Conservation (phyloP, 768 basidiomycete species). For the Hebeloma cylindrosporum region DNA sequence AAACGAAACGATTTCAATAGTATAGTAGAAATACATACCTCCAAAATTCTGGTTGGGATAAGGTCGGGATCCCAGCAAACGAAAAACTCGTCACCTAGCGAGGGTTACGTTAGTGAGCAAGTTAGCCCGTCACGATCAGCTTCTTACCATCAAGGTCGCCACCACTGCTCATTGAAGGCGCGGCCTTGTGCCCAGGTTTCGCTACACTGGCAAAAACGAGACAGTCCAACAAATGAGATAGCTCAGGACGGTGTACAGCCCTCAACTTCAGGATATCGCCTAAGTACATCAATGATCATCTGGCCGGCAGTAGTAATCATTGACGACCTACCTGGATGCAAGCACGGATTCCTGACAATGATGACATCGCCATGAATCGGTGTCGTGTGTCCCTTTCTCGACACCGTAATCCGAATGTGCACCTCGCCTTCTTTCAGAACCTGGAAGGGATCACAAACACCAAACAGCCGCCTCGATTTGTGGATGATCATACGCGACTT, state of each 20-base stretch:
- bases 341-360: slow-evolving; percentile 67
- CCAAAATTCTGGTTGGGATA: slow-evolving; percentile 52
- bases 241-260: slow-evolving; percentile 49
- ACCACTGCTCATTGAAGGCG: slow-evolving; percentile 70
- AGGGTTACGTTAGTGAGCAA: background rate
- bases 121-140: background rate
- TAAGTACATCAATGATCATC: slow-evolving; percentile 16
- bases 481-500: slow-evolving; percentile 61
- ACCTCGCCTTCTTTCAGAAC: slow-evolving; percentile 65
- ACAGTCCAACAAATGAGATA: slow-evolving; percentile 63
- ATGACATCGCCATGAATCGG: slow-evolving; percentile 61
- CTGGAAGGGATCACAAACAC: slow-evolving; percentile 66
- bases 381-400: slow-evolving; percentile 52
- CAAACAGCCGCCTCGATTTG: slow-evolving; percentile 61
- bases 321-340: slow-evolving; percentile 53
- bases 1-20: no score
- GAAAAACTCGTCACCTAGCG: slow-evolving; percentile 60
- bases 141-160: slow-evolving; percentile 58
- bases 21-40: slow-evolving; percentile 43
- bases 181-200: slow-evolving; percentile 55
- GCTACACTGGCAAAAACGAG: slow-evolving; percentile 65
- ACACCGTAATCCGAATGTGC: slow-evolving; percentile 55
- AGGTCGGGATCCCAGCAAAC: slow-evolving; percentile 71
- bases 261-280: slow-evolving; percentile 67
- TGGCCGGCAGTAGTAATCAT: background rate